These are phyloP conservation scores for Sporobolomyces pararoseus DNA, from an alignment of 768 basidiomycete species.

Conservation along the genomic window DNA sequence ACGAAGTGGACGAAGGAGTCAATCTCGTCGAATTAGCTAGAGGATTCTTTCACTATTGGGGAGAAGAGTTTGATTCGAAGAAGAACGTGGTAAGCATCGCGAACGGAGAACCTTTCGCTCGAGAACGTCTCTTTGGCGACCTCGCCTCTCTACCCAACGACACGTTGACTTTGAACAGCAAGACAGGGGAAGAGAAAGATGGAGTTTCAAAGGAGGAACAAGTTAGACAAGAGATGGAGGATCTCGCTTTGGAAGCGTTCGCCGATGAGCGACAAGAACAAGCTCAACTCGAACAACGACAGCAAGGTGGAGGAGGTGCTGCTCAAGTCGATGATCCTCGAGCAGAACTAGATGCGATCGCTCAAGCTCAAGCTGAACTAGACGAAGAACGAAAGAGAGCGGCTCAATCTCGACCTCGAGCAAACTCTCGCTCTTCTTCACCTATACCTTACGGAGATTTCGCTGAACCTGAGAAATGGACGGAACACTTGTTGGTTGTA, in stretches of 20 bases:
- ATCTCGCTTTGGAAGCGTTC: constrained; percentile 8
- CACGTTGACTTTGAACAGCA: not conserved
- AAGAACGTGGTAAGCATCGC: constrained; percentile 26
- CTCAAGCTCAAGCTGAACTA: not conserved
- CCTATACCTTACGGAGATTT: constrained; percentile 36
- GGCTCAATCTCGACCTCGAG: not conserved
- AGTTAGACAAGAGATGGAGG: not conserved
- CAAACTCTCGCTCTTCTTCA: constrained; percentile 21
- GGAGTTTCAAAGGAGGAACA: not conserved
- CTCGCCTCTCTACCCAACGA: not conserved
- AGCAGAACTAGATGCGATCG: constrained; percentile 13
- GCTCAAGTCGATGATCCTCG: constrained; percentile 4
- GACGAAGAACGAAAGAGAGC: not conserved
- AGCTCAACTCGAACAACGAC: not conserved
- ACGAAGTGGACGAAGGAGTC: not conserved
- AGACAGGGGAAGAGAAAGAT: not conserved
- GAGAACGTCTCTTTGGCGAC: constrained; percentile 11
- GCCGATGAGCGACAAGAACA: constrained; percentile 4
- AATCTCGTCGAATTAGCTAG: constrained; percentile 29
- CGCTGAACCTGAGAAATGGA: constrained; percentile 38
- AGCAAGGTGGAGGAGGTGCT: not conserved
- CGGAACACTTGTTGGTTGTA: constrained; percentile 40
- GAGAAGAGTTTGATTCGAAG: constrained; percentile 11
- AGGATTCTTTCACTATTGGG: constrained; percentile 36
- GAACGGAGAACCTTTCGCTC: constrained; percentile 20